These are phyloP conservation scores for Pascua guehoae DNA, from an alignment of 1,284 basidiomycete genomes.

Conservation along the genomic window DNA sequence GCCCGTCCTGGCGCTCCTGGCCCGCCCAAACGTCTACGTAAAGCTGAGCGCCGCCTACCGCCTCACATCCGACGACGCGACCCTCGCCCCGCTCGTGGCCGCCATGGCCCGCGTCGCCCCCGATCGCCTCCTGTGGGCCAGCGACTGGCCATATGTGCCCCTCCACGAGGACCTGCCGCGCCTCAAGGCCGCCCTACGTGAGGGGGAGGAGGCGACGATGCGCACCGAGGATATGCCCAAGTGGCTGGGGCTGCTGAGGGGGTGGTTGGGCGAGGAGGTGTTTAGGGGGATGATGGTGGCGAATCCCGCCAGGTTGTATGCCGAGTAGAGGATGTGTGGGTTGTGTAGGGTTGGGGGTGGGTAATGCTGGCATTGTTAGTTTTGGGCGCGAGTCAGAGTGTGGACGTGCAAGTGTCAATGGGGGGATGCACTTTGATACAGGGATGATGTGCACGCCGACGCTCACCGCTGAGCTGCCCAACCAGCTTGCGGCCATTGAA, in stretches of 20 bases:
- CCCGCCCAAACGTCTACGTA: background rate
- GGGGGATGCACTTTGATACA: too few relatives aligned
- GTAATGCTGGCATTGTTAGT: too few relatives aligned
- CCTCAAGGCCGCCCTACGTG: background rate
- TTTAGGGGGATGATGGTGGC: constrained; percentile 6
- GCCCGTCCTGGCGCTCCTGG: constrained; percentile 4
- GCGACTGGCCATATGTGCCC: constrained; percentile 13
- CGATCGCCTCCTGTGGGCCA: constrained; percentile 4
- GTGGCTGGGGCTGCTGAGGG: constrained; percentile 3
- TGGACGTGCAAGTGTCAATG: too few relatives aligned
- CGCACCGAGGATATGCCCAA: constrained; percentile 5
- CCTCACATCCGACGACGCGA: constrained; percentile 1
- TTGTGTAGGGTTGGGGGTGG: too few relatives aligned
- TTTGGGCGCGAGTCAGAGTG: too few relatives aligned
- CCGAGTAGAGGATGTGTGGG: background rate
- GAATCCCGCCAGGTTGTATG: constrained; percentile 6
- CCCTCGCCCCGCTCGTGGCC: constrained; percentile 7
- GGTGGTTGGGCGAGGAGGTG: constrained; percentile 7
- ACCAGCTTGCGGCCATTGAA: too few relatives aligned
- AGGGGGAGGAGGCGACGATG: background rate
- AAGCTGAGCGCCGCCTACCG: constrained; percentile 13
- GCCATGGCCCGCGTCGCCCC: background rate
- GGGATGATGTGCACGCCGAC: too few relatives aligned
- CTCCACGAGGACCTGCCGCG: background rate
- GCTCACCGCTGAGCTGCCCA: too few relatives aligned